These are phyloP conservation scores for Chionographis japonica DNA, from an alignment of 106 monocot genomes.

Conservation along the genomic window DNA sequence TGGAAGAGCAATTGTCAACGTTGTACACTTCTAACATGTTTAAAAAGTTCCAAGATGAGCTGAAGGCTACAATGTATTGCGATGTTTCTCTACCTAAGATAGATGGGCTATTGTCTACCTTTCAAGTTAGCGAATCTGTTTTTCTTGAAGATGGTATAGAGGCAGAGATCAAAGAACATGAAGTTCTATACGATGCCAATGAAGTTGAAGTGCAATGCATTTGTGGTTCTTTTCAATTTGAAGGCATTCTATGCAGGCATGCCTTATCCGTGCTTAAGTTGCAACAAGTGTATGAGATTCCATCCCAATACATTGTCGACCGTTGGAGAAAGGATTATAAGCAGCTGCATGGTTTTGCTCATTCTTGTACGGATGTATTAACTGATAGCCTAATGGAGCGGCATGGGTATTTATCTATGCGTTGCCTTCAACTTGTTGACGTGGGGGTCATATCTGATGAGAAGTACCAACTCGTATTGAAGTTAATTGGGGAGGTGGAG, in stretches of 20 bases:
- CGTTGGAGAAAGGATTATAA: constrained; percentile 51
- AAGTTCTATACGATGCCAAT: constrained; percentile 27
- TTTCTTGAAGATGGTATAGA: constrained; percentile 22
- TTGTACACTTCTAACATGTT: constrained; percentile 43
- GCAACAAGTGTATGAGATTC: constrained; percentile 35
- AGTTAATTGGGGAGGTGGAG: constrained; percentile 18
- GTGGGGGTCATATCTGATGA: constrained; percentile 16
- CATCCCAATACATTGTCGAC: constrained; percentile 29
- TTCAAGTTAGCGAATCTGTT: constrained; percentile 37
- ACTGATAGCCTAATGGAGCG: constrained; percentile 14
- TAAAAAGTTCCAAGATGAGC: constrained; percentile 44
- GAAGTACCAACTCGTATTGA: constrained; percentile 21
- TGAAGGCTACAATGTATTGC: constrained; percentile 36
- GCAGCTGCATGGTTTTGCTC: constrained; percentile 15
- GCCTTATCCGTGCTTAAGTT: constrained; percentile 33
- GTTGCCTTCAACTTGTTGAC: constrained; percentile 28
- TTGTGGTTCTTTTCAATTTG: constrained; percentile 38
- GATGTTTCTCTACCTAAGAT: constrained; percentile 15
- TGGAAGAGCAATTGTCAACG: constrained; percentile 38
- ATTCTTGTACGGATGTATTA: constrained; percentile 11
- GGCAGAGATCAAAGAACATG: constrained; percentile 17
- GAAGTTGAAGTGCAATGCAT: constrained; percentile 30
- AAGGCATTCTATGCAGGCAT: constrained; percentile 45
- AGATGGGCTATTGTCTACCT: constrained; percentile 25
- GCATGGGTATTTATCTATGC: constrained; percentile 19